Conservation (phyloP, 2,329 filamentous ascomycete species). For the Endoconidiophora laricicola region DNA sequence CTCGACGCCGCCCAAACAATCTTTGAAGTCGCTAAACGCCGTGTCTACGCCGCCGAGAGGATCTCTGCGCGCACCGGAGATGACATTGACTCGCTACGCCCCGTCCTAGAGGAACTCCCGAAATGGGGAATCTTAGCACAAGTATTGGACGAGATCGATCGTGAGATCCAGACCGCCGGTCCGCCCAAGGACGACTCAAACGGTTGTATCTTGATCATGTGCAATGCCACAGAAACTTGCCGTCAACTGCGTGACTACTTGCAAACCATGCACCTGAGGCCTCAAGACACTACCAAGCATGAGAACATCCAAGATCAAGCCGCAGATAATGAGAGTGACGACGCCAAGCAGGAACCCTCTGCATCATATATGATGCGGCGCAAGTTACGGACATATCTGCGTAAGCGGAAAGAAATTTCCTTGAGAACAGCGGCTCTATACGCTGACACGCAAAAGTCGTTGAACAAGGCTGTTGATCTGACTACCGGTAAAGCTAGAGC, state of each 20-base stretch:
- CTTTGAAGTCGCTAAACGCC: conserved; percentile 73
- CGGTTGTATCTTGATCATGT: conserved; percentile 92
- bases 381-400: conserved; percentile 69
- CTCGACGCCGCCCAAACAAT: conserved; percentile 88
- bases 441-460: conserved; percentile 59
- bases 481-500: conserved; percentile 29
- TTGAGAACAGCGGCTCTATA: conserved; percentile 69
- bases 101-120: conserved; percentile 82
- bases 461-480: conserved; percentile 46
- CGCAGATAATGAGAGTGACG: conserved; percentile 17
- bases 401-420: conserved; percentile 80
- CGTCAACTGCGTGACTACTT: conserved; percentile 81
- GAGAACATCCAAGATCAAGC: not conserved
- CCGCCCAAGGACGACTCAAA: conserved; percentile 65
- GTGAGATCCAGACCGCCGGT: conserved; percentile 73
- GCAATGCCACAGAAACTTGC: conserved; percentile 70
- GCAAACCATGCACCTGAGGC: conserved; percentile 69
- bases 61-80: conserved; percentile 15
- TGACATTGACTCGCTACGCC: conserved; percentile 46
- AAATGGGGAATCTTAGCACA: conserved; percentile 89
- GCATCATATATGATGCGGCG: conserved; percentile 80
- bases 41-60: conserved; percentile 58
- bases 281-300: conserved; percentile 26
- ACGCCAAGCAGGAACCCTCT: conserved; percentile 39
- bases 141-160: conserved; percentile 82